Evolutionary conservation across 495 filamentous ascomycete genomes (phyloP).

Genomic region (Entonaema liquescens): DNA sequence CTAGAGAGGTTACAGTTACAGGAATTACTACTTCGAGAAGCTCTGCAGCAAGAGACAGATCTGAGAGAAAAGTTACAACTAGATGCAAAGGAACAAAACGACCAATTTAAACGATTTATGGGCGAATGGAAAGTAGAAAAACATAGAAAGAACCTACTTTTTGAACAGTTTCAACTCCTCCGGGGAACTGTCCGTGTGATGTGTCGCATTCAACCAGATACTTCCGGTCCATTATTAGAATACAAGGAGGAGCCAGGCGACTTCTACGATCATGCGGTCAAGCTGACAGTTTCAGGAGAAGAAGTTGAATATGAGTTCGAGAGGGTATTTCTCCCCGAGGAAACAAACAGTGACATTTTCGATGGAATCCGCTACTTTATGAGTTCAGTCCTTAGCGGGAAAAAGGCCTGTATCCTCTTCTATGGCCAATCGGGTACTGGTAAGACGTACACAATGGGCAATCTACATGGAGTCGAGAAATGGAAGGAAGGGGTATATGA

Average conservation of each 20-base stretch:
- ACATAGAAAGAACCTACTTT: constrained; percentile 81
- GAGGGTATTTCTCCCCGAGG: constrained; percentile 79
- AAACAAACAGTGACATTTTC: constrained; percentile 84
- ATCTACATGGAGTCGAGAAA: constrained; percentile 59
- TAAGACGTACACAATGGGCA: constrained; percentile 96
- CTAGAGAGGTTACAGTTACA: not conserved
- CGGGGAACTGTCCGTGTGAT: constrained; percentile 97
- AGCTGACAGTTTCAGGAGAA: constrained; percentile 64
- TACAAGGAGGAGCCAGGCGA: constrained; percentile 64
- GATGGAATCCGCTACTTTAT: constrained; percentile 93
- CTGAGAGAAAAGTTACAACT: not conserved
- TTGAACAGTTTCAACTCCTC: constrained; percentile 93
- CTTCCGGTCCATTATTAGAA: constrained; percentile 71
- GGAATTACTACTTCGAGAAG: not conserved
- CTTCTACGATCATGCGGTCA: constrained; percentile 56
- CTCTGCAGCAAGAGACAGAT: not conserved
- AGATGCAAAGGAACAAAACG: not conserved
- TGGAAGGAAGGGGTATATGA: constrained; percentile 69
- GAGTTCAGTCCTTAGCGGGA: constrained; percentile 90
- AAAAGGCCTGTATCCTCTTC: constrained; percentile 97
- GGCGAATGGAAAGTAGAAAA: constrained; percentile 86
- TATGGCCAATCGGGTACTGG: constrained; percentile 97
- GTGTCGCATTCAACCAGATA: constrained; percentile 85
- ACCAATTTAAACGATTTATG: not conserved
- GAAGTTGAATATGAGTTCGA: constrained; percentile 87